Evolutionary conservation across 495 filamentous ascomycete species (phyloP).

Genomic region (Aspergillus egyptiacus): DNA sequence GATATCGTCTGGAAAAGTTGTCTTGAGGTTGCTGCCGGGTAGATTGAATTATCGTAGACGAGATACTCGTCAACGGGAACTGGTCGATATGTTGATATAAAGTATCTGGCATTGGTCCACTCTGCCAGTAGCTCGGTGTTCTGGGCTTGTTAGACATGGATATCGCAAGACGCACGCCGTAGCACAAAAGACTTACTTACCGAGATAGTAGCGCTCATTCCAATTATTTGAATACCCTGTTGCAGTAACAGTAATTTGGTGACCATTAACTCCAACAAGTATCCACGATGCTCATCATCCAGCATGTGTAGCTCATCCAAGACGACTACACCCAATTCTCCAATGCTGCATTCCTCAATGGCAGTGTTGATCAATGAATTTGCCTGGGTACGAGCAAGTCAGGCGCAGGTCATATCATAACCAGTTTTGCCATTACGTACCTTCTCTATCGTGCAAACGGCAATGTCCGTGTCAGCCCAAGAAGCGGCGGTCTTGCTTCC

Average conservation of each 20-base stretch:
- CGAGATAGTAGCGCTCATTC: constrained; percentile 77
- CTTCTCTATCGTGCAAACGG: constrained; percentile 81
- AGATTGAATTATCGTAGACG: constrained; percentile 68
- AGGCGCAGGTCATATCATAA: not conserved
- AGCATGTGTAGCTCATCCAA: constrained; percentile 82
- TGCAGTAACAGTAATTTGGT: constrained; percentile 69
- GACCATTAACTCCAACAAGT: constrained; percentile 72
- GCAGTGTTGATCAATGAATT: constrained; percentile 72
- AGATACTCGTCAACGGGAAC: constrained; percentile 71
- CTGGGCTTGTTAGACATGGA: constrained; percentile 31
- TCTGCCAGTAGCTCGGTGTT: constrained; percentile 62
- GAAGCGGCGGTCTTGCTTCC: constrained; percentile 58
- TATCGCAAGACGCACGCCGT: no score
- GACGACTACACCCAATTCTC: constrained; percentile 61
- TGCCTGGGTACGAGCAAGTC: constrained; percentile 42
- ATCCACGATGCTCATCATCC: constrained; percentile 72
- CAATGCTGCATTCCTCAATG: constrained; percentile 65
- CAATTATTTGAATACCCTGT: constrained; percentile 66
- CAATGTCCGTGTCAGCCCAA: constrained; percentile 75
- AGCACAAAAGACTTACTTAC: constrained; percentile 32
- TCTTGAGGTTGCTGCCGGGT: constrained; percentile 55
- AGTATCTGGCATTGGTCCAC: constrained; percentile 69
- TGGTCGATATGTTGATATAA: constrained; percentile 67
- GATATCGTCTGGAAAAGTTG: constrained; percentile 57
- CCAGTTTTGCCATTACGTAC: constrained; percentile 31